Percentiles rank a stretch among this genome's conserved stretches.
These are phyloP conservation scores for Rhodotorula sp. DNA, from an alignment of 1,284 basidiomycete species.

Conservation along the genomic window DNA sequence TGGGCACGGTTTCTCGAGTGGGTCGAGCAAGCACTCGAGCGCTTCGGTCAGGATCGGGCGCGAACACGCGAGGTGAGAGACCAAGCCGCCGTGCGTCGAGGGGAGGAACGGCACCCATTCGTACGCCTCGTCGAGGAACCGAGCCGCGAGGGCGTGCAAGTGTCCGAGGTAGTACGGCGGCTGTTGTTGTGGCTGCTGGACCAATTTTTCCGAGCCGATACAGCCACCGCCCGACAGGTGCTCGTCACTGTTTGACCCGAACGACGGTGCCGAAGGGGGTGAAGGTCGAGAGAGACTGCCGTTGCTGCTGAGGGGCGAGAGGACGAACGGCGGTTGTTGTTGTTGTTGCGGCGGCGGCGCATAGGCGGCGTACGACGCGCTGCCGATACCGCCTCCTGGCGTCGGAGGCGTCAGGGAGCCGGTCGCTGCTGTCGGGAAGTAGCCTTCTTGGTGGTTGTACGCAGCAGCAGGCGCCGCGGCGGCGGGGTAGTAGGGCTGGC, in stretches of 20 bases:
- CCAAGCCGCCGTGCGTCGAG: neutral
- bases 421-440: neutral
- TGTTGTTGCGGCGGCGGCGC: neutral
- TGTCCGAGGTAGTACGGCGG: neutral
- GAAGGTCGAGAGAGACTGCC: conserved; percentile 6
- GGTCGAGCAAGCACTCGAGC: conserved; percentile 13
- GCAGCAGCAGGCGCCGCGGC: too few species aligned
- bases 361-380: neutral
- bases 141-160: conserved; percentile 1
- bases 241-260: neutral
- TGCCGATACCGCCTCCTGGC: neutral
- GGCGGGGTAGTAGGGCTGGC: too few species aligned
- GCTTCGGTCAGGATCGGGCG: conserved; percentile 1
- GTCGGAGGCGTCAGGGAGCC: neutral
- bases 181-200: neutral
- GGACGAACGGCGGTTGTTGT: neutral
- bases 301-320: neutral
- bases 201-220: neutral
- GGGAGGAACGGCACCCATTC: conserved; percentile 18
- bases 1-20: neutral
- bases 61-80: neutral
- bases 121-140: conserved; percentile 11
- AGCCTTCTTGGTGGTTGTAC: neutral
- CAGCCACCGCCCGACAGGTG: too few species aligned
- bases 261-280: neutral